Conservation (phyloP, 2,329 filamentous ascomycete species). For the Ilyonectria destructans region DNA sequence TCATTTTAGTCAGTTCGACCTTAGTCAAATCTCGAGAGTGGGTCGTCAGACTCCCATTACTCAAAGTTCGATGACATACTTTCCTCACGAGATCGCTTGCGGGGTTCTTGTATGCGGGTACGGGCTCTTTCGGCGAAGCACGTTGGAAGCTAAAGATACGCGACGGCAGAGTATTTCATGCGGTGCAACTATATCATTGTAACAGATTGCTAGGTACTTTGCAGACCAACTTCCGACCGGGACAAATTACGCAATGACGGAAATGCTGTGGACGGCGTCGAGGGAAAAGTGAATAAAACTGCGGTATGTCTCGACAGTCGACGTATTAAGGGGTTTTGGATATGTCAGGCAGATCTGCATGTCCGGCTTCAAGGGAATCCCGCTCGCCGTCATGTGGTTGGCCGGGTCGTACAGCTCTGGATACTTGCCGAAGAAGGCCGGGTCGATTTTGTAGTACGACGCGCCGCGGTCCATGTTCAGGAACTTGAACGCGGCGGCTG, state of each 20-base stretch:
- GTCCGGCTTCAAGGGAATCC: slow-evolving; percentile 51
- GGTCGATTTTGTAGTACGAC: slow-evolving; percentile 54
- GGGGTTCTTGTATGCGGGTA: not conserved
- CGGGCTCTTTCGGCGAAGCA: not conserved
- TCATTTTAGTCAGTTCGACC: slow-evolving; percentile 40
- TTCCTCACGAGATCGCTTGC: slow-evolving; percentile 7
- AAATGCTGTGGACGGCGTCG: slow-evolving; percentile 46
- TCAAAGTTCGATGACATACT: slow-evolving; percentile 20
- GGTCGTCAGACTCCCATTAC: slow-evolving; percentile 21
- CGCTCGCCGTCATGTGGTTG: slow-evolving; percentile 47
- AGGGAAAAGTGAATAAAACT: slow-evolving; percentile 54
- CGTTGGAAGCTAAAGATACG: not conserved
- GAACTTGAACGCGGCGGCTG: slow-evolving; percentile 46
- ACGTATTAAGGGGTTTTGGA: slow-evolving; percentile 48
- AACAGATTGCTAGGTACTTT: not conserved
- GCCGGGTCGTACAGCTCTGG: slow-evolving; percentile 51
- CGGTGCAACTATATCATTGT: not conserved
- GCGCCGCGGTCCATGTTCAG: slow-evolving; percentile 54
- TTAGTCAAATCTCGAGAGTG: slow-evolving; percentile 41
- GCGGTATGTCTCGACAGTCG: slow-evolving; percentile 52
- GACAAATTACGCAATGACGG: slow-evolving; percentile 8
- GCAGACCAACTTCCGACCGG: not conserved
- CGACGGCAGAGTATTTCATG: not conserved
- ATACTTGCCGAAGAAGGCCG: slow-evolving; percentile 52
- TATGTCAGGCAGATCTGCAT: slow-evolving; percentile 51